Evolutionary conservation across 495 filamentous ascomycete genomes (phyloP).

Genomic region (Mycothermus thermophilus): DNA sequence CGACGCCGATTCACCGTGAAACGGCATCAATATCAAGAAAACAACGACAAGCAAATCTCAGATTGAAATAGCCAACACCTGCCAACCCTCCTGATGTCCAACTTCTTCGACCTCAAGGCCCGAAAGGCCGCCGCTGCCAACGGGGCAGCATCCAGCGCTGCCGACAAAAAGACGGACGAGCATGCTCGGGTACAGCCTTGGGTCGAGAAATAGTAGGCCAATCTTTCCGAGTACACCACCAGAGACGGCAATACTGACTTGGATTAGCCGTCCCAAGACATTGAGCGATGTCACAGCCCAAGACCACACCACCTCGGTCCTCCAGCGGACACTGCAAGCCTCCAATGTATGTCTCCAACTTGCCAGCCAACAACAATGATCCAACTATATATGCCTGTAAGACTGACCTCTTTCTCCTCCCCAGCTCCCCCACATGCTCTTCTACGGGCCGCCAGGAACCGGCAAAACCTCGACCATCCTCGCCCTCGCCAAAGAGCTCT

Average conservation of each 20-base stretch:
- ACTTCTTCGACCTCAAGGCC: conserved; percentile 91
- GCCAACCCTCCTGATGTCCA: too few relatives aligned
- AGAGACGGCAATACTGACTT: conserved; percentile 9
- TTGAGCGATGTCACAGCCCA: conserved; percentile 92
- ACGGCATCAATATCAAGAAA: too few relatives aligned
- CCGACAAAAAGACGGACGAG: conserved; percentile 45
- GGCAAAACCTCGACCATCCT: conserved; percentile 99
- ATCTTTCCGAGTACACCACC: not conserved
- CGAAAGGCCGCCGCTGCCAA: conserved; percentile 65
- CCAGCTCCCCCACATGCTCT: conserved; percentile 98
- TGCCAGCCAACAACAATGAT: not conserved
- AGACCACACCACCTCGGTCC: conserved; percentile 89
- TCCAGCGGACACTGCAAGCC: conserved; percentile 84
- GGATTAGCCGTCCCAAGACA: conserved; percentile 73
- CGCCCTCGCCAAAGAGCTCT: conserved; percentile 88
- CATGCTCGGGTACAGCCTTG: conserved; percentile 66
- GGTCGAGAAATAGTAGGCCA: conserved; percentile 96
- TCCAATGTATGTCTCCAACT: conserved; percentile 51
- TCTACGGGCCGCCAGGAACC: conserved; percentile 94
- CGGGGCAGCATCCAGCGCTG: conserved; percentile 35
- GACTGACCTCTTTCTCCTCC: not conserved
- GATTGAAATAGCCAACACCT: too few relatives aligned
- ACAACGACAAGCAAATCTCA: too few relatives aligned
- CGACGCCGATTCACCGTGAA: not conserved
- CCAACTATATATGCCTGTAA: not conserved